Evolutionary conservation across 495 filamentous ascomycete species (phyloP).

Genomic region (Mycothermus thermophilus): DNA sequence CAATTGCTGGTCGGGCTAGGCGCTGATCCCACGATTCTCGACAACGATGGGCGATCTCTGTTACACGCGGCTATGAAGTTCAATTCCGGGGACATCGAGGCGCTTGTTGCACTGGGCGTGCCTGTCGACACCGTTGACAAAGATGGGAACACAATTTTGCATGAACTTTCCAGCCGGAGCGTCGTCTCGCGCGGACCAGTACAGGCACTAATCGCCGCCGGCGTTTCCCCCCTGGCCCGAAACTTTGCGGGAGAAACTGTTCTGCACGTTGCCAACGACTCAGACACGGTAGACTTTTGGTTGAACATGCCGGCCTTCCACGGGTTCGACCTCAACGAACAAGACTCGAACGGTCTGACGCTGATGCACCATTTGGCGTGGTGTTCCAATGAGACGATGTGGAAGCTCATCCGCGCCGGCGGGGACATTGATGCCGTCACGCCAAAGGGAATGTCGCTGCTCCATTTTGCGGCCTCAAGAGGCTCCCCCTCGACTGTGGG

Average conservation of each 20-base stretch:
- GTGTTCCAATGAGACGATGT: not conserved
- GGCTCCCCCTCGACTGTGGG: not conserved
- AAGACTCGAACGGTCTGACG: not conserved
- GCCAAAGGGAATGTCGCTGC: not conserved
- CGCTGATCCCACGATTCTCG: not conserved
- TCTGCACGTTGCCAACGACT: not conserved
- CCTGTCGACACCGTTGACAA: not conserved
- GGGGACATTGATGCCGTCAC: not conserved
- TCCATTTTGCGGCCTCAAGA: not conserved
- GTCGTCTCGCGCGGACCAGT: not conserved
- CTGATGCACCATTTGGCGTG: not conserved
- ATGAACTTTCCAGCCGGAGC: not conserved
- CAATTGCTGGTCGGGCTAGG: slow-evolving; percentile 1
- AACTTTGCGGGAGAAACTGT: slow-evolving; percentile 1
- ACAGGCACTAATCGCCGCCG: not conserved
- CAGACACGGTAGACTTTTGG: not conserved
- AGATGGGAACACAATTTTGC: not conserved
- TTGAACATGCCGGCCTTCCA: slow-evolving; percentile 1
- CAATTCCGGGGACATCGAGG: too few species aligned
- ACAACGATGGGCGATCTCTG: not conserved
- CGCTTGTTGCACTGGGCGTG: not conserved
- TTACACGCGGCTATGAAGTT: not conserved
- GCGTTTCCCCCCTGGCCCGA: not conserved
- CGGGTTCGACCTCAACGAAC: not conserved
- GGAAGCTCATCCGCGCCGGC: not conserved